Conservation (phyloP, 805 yeast species). For the Kluyveromyces siamensis region DNA sequence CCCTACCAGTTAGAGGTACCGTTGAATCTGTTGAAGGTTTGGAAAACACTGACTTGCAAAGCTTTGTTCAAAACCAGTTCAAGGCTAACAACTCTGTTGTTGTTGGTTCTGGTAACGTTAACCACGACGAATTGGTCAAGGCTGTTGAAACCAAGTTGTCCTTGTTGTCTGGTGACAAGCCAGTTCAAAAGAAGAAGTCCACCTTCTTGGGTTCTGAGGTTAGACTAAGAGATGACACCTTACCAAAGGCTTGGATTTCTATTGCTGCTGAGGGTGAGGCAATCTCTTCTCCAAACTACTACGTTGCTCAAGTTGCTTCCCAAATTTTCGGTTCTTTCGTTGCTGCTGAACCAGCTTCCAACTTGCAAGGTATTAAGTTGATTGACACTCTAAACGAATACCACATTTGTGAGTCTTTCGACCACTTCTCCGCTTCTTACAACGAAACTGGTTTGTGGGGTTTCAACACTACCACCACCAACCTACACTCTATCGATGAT, state of each 20-base stretch:
- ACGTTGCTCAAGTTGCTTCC: slow-evolving; percentile 68
- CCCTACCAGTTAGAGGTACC: slow-evolving; percentile 71
- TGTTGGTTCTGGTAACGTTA: slow-evolving; percentile 59
- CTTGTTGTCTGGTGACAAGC: slow-evolving; percentile 41
- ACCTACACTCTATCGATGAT: slow-evolving; percentile 58
- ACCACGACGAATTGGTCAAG: slow-evolving; percentile 62
- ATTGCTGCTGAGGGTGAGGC: slow-evolving; percentile 72
- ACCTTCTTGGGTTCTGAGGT: slow-evolving; percentile 79
- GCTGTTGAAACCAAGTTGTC: slow-evolving; percentile 45
- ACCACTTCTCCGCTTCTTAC: slow-evolving; percentile 65
- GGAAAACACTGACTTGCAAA: slow-evolving; percentile 47
- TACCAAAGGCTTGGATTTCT: slow-evolving; percentile 71
- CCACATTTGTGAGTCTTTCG: slow-evolving; percentile 62
- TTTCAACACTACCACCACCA: slow-evolving; percentile 55
- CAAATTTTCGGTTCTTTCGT: slow-evolving; percentile 47
- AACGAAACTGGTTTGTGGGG: slow-evolving; percentile 83
- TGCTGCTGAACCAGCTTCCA: slow-evolving; percentile 46
- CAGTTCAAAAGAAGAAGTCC: slow-evolving; percentile 41
- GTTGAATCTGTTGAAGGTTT: slow-evolving; percentile 51
- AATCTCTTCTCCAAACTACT: slow-evolving; percentile 50
- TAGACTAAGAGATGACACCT: slow-evolving; percentile 80
- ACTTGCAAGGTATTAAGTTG: slow-evolving; percentile 59
- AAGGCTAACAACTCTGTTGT: slow-evolving; percentile 59
- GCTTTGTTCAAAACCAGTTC: slow-evolving; percentile 48
- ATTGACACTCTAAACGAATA: slow-evolving; percentile 60